Conservation (phyloP, 1,139 yeast species). For the Entelexis paramagnoliae region DNA sequence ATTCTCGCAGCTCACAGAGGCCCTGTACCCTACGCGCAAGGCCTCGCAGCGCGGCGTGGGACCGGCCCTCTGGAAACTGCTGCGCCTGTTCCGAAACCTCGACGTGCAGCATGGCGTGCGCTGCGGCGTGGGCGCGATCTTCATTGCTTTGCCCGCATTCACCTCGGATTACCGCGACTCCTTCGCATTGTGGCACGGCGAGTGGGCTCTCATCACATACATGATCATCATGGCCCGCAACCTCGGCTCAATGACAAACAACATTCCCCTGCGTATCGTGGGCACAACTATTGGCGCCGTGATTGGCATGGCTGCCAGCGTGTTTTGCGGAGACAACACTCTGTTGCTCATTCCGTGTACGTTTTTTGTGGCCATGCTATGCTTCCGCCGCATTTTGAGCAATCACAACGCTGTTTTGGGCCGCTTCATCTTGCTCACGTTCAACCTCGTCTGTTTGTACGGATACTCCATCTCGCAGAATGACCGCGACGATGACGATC, state of each 20-base stretch:
- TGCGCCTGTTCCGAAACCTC: constrained; percentile 35
- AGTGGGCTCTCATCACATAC: constrained; percentile 75
- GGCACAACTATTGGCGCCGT: constrained; percentile 70
- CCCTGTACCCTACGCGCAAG: constrained; percentile 18
- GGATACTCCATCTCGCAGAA: constrained; percentile 58
- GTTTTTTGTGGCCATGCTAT: constrained; percentile 48
- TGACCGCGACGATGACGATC: constrained; percentile 45
- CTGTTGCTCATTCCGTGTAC: constrained; percentile 46
- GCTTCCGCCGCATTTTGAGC: constrained; percentile 57
- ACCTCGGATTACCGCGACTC: constrained; percentile 43
- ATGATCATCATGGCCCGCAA: constrained; percentile 80
- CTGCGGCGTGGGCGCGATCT: constrained; percentile 68
- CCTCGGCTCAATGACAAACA: constrained; percentile 76
- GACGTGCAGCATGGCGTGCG: constrained; percentile 72
- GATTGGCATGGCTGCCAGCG: constrained; percentile 52
- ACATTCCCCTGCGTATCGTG: constrained; percentile 61
- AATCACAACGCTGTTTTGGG: constrained; percentile 46
- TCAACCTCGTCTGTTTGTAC: constrained; percentile 67
- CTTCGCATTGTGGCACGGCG: constrained; percentile 64
- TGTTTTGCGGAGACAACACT: constrained; percentile 46
- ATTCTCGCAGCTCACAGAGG: constrained; percentile 17
- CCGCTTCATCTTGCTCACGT: constrained; percentile 63
- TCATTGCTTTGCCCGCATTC: constrained; percentile 59
- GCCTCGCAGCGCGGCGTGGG: constrained; percentile 15
- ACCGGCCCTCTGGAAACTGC: constrained; percentile 17